Base-by-base conservation (phyloP, 139 green algal genomes). In the Auxenochlorella pyrenoidosa region DNA sequence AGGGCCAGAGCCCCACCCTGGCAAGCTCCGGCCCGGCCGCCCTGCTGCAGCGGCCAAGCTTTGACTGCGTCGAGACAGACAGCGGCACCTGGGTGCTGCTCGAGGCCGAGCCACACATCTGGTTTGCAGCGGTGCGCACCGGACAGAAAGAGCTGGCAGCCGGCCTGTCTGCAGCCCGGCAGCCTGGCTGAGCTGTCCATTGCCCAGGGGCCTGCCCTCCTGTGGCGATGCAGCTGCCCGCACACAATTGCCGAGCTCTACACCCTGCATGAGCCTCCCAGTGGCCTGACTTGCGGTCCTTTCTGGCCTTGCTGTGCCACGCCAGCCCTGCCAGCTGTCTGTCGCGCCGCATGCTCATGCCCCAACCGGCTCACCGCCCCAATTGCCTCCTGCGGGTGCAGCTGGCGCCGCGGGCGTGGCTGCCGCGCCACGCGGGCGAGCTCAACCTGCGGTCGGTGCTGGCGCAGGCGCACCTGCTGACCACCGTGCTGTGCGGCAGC, bases 1-100 rank as follows among this genome's bases (percentile, higher is more conserved):
- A n/a, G n/a, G n/a, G n/a, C n/a, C n/a, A n/a, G n/a, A n/a, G n/a
- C n/a, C n/a, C n/a, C n/a, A n/a, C n/a, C n/a, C n/a, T n/a, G n/a
- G n/a, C n/a, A n/a, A n/a, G n/a, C n/a, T n/a, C n/a, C n/a, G n/a
- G n/a, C n/a, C n/a, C n/a, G n/a, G n/a, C n/a, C n/a, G n/a, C n/a
- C 43, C 28, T 41, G 24, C 73, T 76, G 63, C 80, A 85, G 80
- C 60, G 60, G 6, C 80, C 41, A 3, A 1, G 63, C 26, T 90
- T 47, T 77, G 85, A 93, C 3, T 82, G 38, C 5, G 87, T 79
- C 34, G 85, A 92, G 59, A 92, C 90, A 24, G 88, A 89, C 40
- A 58, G 65, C 38, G 34, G 72, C 65, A 24, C 75, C 0, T 93
- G 90, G 90, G 76, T 88, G 41, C 72, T 87, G n/a, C 83, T 87